A percentile compares a stretch with the other conserved stretches of the same genome.
These are phyloP conservation scores for Ajuga reptans DNA, from an alignment of 305 asterid species.

Conservation along the genomic window DNA sequence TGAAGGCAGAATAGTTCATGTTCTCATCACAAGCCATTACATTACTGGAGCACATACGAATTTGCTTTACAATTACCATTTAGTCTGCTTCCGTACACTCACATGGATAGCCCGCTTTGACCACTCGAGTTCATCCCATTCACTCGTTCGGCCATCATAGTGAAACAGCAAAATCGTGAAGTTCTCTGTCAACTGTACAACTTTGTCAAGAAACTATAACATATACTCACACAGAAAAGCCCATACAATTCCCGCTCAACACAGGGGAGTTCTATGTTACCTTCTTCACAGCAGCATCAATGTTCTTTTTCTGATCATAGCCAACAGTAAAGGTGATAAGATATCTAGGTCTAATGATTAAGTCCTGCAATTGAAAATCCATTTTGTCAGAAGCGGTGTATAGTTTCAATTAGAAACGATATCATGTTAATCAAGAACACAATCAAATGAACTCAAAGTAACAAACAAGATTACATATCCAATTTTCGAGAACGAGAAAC, in stretches of 20 bases:
- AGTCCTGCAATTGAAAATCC: constrained; percentile 42
- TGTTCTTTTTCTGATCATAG: constrained; percentile 60
- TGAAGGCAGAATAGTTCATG: neutral
- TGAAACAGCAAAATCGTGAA: constrained; percentile 72
- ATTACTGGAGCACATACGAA: neutral
- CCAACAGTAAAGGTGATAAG: constrained; percentile 89
- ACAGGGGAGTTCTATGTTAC: constrained; percentile 24
- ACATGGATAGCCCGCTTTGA: constrained; percentile 76
- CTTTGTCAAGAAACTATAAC: constrained; percentile 23
- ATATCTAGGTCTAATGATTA: constrained; percentile 65
- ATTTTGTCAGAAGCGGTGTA: constrained; percentile 4
- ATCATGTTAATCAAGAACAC: neutral
- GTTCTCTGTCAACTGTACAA: constrained; percentile 75
- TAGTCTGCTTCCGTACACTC: constrained; percentile 67
- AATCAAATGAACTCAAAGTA: neutral
- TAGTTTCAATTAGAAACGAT: neutral
- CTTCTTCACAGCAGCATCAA: constrained; percentile 86
- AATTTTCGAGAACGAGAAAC: constrained; percentile 20
- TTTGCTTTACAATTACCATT: constrained; percentile 44
- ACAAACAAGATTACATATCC: neutral
- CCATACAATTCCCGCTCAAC: neutral
- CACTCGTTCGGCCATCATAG: constrained; percentile 80
- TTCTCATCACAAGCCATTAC: neutral
- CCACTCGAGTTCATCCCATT: constrained; percentile 95
- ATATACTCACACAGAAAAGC: neutral